Percentiles rank a stretch among this genome's conserved stretches.
These are phyloP conservation scores for Pichia sp. DNA, from an alignment of 1,139 yeast genomes.

Conservation along the genomic window DNA sequence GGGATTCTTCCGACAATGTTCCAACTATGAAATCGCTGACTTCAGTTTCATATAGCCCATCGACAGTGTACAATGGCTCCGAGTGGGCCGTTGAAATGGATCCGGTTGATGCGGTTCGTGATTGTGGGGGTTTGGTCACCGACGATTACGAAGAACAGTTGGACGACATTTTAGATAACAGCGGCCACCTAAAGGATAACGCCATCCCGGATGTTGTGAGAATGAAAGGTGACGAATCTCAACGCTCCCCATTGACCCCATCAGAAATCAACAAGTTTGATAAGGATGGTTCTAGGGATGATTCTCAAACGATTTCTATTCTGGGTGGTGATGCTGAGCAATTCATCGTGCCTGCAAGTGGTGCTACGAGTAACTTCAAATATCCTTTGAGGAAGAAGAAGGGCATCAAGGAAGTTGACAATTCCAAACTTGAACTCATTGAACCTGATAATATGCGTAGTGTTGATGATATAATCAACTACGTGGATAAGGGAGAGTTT, in stretches of 20 bases:
- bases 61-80: slow-evolving; percentile 14
- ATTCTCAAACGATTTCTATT: slow-evolving; percentile 10
- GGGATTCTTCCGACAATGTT: slow-evolving; percentile 29
- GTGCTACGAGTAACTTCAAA: slow-evolving; percentile 10
- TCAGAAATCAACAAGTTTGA: slow-evolving; percentile 4
- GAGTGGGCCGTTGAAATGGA: slow-evolving; percentile 27
- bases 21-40: slow-evolving; percentile 5
- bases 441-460: slow-evolving; percentile 21
- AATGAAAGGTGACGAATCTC: not conserved
- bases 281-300: slow-evolving; percentile 4
- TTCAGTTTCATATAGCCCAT: slow-evolving; percentile 8
- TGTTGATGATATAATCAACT: slow-evolving; percentile 23
- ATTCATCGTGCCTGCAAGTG: slow-evolving; percentile 29
- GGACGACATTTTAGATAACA: slow-evolving; percentile 43
- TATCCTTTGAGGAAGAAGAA: slow-evolving; percentile 8
- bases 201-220: slow-evolving; percentile 27
- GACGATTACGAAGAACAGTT: slow-evolving; percentile 52
- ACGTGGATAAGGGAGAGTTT: slow-evolving; percentile 21
- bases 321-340: slow-evolving; percentile 26
- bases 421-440: slow-evolving; percentile 13
- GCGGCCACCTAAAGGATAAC: slow-evolving; percentile 44
- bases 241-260: not conserved
- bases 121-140: slow-evolving; percentile 54
- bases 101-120: slow-evolving; percentile 48
- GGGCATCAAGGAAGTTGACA: not conserved